Evolutionary conservation across 2,329 filamentous ascomycete genomes (phyloP), one percentile per base, ranked within the genome.

Genomic region (Fusarium verrucosum): DNA sequence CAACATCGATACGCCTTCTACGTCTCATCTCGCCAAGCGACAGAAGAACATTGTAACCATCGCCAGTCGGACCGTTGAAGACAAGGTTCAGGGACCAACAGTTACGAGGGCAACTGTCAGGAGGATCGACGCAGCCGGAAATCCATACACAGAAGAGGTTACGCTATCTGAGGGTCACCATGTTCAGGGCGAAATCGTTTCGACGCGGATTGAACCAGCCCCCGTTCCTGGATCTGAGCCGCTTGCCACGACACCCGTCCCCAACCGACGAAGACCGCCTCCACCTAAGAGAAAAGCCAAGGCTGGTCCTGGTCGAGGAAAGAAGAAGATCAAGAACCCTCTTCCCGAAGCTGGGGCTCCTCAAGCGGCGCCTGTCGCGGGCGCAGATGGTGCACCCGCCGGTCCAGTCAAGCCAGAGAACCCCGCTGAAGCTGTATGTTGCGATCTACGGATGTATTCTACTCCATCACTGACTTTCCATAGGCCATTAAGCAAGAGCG

Each of bases 261-360:
- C 81, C 3, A 75, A 72, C n/a, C 79, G 81, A 73, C 86, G 89
- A 73, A 87, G 89, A 59, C 89, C 89, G 1, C 89, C 89, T 25
- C 90, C 91, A 1, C 91, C 91, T 0, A 93, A 92, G 75, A 89
- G 92, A 75, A 96, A 94, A 81, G 82, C 85, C 43, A 94, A 91
- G 76, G 90, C 78, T 25, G 83, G 92, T 0, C 88, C 91, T 32
- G 92, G 92, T 9, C 87, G 92, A 62, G 92, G 92, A 16, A 85
- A 87, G 62, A 94, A 90, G 83, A 94, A 91, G 84, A 91, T 89
- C 77, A 92, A 89, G 74, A 74, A 81, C 69, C 78, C 78, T 16
- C 59, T 79, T 13, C 77, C 78, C 3, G 71, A 75, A 11, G 70
- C 75, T 22, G 75, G 72, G 4, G 76, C 79, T 69, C 47, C 64